Base-by-base conservation (phyloP, 2,329 filamentous ascomycete species). In the Stemphylium lycopersici region DNA sequence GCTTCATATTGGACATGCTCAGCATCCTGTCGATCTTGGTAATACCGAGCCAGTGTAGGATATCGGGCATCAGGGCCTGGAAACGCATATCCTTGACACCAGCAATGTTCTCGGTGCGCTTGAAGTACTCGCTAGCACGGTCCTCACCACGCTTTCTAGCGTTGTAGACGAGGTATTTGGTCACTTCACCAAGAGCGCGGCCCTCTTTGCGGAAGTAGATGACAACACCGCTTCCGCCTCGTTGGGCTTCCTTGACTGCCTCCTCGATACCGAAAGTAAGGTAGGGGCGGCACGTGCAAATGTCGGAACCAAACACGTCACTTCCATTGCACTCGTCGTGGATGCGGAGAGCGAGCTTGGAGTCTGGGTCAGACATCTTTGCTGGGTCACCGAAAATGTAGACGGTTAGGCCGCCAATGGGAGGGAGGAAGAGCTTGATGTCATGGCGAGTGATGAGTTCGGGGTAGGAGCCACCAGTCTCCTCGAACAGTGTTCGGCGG, bases 131-230 rank as follows among this genome's bases (percentile, higher is more conserved):
- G 66, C 89, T 93, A 18, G 92, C 92, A 55, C 71, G 85, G 76
- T 93, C 90, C 60, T 86, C 84, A 61, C 89, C 89, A 66, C 90
- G 87, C 78, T 93, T 95, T 34, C 74, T 62, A 36, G 90, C 90
- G 72, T 93, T 95, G 80, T 93, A 84, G 70, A 96, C 92, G 73
- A 88, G 77, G 59, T 88, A 88, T 70, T 97, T 97, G 48, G 92
- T 96, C 26, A 99, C 95, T 76, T 99, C 95, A 48, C 95, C 95
- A 6, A 98, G 81, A 33, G 93, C 95, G 64, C 95, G 86, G 29
- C 95, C 95, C 80, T 99, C 95, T 76, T 99, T 99, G 65, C 95
- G 87, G 85, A 98, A 99, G 76, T 99, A 99, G 73, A 98, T 97
- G 48, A 98, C 95, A 18, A 97, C 91, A 52, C 93, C 93, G 66